Conservation (phyloP, 169 alveolate genomes). For the Cryptosporidium baileyi region DNA sequence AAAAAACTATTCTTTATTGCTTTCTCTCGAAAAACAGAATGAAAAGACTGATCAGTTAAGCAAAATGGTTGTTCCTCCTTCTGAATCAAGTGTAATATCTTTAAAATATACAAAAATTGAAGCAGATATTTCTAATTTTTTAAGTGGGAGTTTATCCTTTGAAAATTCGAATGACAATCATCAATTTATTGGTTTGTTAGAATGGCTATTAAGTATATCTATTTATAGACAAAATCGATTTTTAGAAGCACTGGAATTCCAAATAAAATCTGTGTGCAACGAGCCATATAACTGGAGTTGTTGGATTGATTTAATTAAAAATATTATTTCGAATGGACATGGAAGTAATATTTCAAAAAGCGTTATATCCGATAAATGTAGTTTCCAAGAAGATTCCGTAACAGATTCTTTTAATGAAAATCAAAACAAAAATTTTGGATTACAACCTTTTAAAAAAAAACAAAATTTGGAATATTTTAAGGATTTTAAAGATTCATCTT, state of each 20-base stretch:
- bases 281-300: constrained; percentile 68
- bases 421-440: constrained; percentile 13
- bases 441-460: constrained; percentile 17
- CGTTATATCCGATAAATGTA: not conserved
- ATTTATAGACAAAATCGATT: constrained; percentile 48
- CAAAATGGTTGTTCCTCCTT: constrained; percentile 28
- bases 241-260: constrained; percentile 48
- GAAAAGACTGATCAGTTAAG: constrained; percentile 6
- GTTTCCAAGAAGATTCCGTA: not conserved
- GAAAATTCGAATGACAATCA: not conserved
- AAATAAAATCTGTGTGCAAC: constrained; percentile 17
- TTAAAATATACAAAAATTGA: constrained; percentile 12
- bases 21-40: constrained; percentile 35
- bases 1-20: constrained; percentile 12
- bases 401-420: not conserved
- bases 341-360: not conserved
- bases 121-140: constrained; percentile 2
- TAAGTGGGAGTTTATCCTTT: not conserved
- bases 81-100: constrained; percentile 21
- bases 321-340: constrained; percentile 7
- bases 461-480: not conserved
- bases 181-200: constrained; percentile 11
- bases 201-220: constrained; percentile 35
- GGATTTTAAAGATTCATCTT: constrained; percentile 15
- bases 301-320: constrained; percentile 54